Evolutionary conservation across 805 yeast genomes (phyloP).

Genomic region (Myxozyma mucilagina): DNA sequence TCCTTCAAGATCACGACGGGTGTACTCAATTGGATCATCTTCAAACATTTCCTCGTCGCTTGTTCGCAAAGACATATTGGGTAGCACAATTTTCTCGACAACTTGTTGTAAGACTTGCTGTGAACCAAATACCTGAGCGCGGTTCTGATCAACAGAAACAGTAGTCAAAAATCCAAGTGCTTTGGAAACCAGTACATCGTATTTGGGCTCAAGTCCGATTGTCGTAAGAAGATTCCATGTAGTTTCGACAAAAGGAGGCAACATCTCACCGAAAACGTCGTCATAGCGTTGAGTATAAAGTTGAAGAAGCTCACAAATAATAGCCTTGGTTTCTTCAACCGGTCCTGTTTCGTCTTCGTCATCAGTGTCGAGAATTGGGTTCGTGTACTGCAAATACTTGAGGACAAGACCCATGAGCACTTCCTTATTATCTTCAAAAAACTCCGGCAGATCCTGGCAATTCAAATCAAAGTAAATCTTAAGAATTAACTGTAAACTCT

Average conservation of each 20-base stretch:
- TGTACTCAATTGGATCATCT: constrained; percentile 93
- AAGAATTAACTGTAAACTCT: constrained; percentile 65
- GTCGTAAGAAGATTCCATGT: constrained; percentile 75
- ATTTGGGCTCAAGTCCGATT: constrained; percentile 69
- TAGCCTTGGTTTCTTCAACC: constrained; percentile 70
- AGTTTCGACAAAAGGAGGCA: constrained; percentile 74
- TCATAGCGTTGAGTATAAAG: constrained; percentile 88
- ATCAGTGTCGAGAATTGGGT: constrained; percentile 54
- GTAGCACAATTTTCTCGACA: constrained; percentile 79
- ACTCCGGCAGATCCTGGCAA: constrained; percentile 97
- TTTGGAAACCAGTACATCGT: constrained; percentile 80
- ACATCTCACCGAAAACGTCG: constrained; percentile 80
- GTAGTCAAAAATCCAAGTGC: constrained; percentile 80
- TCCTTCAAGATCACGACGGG: constrained; percentile 92
- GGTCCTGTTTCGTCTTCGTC: constrained; percentile 65
- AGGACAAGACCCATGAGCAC: constrained; percentile 79
- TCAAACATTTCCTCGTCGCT: constrained; percentile 91
- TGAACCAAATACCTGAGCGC: constrained; percentile 56
- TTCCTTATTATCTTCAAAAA: constrained; percentile 86
- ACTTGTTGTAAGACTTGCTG: constrained; percentile 70
- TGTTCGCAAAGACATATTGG: constrained; percentile 80
- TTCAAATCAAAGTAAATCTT: constrained; percentile 91
- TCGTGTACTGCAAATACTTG: constrained; percentile 68
- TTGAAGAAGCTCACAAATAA: constrained; percentile 80
- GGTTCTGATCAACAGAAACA: constrained; percentile 68